Evolutionary conservation across 768 basidiomycete genomes (phyloP).

Genomic region (Austroboletus festivus): DNA sequence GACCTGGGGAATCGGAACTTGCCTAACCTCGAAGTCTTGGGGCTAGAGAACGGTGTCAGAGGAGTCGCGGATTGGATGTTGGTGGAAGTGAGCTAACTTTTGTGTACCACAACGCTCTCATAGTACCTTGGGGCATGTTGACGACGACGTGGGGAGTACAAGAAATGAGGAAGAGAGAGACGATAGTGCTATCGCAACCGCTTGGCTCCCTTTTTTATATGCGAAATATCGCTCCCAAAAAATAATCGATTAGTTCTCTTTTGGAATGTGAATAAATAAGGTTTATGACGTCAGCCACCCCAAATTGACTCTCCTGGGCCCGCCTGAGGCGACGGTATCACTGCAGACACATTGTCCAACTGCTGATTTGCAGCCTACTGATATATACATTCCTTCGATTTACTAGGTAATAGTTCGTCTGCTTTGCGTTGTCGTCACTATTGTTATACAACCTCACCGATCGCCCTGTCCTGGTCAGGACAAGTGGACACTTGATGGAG

Average conservation of each 20-base stretch:
- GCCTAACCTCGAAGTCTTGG: constrained; percentile 59
- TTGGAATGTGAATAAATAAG: constrained; percentile 16
- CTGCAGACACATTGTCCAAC: too few species aligned
- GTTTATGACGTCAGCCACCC: constrained; percentile 28
- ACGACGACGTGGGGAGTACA: neutral
- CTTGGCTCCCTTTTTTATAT: constrained; percentile 21
- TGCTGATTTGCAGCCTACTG: too few species aligned
- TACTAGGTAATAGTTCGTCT: too few species aligned
- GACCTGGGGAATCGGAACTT: constrained; percentile 64
- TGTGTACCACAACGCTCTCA: constrained; percentile 76
- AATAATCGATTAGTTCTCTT: constrained; percentile 9
- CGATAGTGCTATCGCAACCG: neutral
- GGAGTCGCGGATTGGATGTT: neutral
- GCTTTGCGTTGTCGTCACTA: too few species aligned
- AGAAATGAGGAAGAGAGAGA: constrained; percentile 4
- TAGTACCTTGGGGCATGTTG: constrained; percentile 56
- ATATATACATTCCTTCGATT: too few species aligned
- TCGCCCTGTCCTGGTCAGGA: neutral
- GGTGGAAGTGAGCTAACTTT: constrained; percentile 39
- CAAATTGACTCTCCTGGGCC: too few species aligned
- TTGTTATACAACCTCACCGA: too few species aligned
- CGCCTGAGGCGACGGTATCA: too few species aligned
- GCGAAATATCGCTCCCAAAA: constrained; percentile 6
- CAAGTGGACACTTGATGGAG: constrained; percentile 37
- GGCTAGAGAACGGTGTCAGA: constrained; percentile 42